phyloP scores from a whole-genome alignment of 306 rosid genomes.

The Castanea mollissima region DNA sequence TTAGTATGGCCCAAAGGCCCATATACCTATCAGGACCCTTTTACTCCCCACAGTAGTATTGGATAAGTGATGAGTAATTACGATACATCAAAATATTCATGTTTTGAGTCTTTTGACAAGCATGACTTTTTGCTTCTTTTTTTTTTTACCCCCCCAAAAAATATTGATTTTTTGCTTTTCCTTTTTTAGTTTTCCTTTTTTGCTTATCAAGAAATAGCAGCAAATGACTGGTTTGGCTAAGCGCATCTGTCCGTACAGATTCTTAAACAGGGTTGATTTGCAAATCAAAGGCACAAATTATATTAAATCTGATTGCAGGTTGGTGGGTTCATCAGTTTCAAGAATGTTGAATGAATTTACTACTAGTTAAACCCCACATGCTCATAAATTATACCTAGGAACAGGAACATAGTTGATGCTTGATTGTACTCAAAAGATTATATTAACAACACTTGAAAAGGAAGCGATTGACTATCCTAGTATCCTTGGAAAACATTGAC shows the following conservation, averaged over 20 bases:
- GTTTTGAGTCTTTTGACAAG: no score
- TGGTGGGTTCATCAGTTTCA: slow-evolving; percentile 7
- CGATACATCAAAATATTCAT: no score
- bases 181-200: no score
- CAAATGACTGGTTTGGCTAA: no score
- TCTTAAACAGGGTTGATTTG: slow-evolving; percentile 8
- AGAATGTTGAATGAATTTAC: slow-evolving; percentile 16
- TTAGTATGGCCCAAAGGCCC: no score
- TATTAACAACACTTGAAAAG: slow-evolving; percentile 14
- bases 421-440: background rate
- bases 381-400: background rate
- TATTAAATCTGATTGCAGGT: background rate
- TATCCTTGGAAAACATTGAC: slow-evolving; percentile 6
- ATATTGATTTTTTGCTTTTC: no score
- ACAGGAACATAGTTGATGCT: background rate
- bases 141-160: no score
- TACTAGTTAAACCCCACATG: slow-evolving; percentile 25
- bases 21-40: no score
- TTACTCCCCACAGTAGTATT: no score
- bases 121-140: no score
- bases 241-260: background rate
- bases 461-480: slow-evolving; percentile 27
- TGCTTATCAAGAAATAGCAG: no score
- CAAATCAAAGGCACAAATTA: background rate
- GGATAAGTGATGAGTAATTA: no score